A percentile compares a stretch with the other conserved stretches of the same genome.
Evolutionary conservation across 2,329 filamentous ascomycete genomes (phyloP).

Genomic region (Exophiala calicioides): DNA sequence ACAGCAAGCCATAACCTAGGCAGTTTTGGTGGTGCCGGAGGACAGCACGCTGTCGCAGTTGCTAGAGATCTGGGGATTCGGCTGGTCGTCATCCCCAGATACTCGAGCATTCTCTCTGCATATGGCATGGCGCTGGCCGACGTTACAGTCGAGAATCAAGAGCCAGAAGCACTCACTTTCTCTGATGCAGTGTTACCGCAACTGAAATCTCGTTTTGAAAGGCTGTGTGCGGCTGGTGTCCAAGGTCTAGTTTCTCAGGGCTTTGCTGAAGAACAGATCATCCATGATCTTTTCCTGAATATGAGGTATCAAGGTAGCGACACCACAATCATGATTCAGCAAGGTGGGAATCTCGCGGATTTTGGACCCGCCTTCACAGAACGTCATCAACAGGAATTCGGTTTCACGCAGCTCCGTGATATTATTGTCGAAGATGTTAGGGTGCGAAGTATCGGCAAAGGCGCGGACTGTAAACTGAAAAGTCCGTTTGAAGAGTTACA

Average conservation of each 20-base stretch:
- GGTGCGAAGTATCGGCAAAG: conserved; percentile 70
- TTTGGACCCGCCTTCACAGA: conserved; percentile 81
- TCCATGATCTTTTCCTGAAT: conserved; percentile 48
- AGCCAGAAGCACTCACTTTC: background rate
- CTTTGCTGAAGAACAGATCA: conserved; percentile 44
- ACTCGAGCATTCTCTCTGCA: conserved; percentile 45
- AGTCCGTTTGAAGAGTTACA: conserved; percentile 62
- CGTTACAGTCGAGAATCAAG: conserved; percentile 40
- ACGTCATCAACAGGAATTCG: conserved; percentile 88
- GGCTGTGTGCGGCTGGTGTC: conserved; percentile 66
- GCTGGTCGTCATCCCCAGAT: conserved; percentile 47
- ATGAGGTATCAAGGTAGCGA: conserved; percentile 55
- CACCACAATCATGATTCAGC: conserved; percentile 51
- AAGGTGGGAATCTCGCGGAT: conserved; percentile 70
- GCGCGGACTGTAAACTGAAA: conserved; percentile 57
- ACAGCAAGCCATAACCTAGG: conserved; percentile 34
- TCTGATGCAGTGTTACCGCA: conserved; percentile 84
- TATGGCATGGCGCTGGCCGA: conserved; percentile 60
- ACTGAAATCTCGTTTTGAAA: conserved; percentile 32
- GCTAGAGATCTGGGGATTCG: conserved; percentile 45
- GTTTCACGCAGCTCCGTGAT: conserved; percentile 82
- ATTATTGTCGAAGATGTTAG: conserved; percentile 89
- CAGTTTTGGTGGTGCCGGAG: conserved; percentile 39
- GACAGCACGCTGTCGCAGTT: conserved; percentile 46
- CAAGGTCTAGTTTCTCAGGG: conserved; percentile 54